Evolutionary conservation across 768 basidiomycete genomes (phyloP).

Genomic region (Russula foetens): DNA sequence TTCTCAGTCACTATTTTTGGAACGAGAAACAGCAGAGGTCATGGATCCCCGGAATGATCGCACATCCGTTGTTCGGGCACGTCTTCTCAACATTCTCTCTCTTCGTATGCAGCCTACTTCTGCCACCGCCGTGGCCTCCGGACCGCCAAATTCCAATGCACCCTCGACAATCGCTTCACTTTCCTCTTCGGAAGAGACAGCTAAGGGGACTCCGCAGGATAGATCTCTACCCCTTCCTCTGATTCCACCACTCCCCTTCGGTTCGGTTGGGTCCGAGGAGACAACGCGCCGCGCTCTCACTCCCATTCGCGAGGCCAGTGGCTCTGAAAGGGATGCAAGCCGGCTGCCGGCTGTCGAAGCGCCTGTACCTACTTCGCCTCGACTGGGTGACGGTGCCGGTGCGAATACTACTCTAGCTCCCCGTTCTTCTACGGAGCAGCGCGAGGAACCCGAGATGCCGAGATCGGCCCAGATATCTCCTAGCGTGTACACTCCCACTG

Average conservation of each 20-base stretch:
- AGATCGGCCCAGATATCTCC: not conserved
- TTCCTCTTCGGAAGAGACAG: slow-evolving; percentile 1
- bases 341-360: not conserved
- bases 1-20: slow-evolving; percentile 78
- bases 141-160: not conserved
- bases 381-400: not conserved
- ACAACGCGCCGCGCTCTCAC: slow-evolving; percentile 24
- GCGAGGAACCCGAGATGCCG: not conserved
- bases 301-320: slow-evolving; percentile 56
- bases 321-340: slow-evolving; percentile 16
- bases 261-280: slow-evolving; percentile 16
- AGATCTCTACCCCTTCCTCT: slow-evolving; percentile 30
- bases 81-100: slow-evolving; percentile 53
- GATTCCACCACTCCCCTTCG: slow-evolving; percentile 55
- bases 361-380: not conserved
- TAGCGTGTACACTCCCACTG: slow-evolving; percentile 6
- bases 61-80: slow-evolving; percentile 60
- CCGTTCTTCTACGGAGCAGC: not conserved
- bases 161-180: slow-evolving; percentile 9
- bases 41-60: slow-evolving; percentile 70
- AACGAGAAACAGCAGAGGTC: slow-evolving; percentile 72
- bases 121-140: not conserved
- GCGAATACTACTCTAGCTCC: not conserved
- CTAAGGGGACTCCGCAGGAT: not conserved
- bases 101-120: slow-evolving; percentile 47